Percentiles rank a stretch among this genome's conserved stretches.
Conservation (phyloP, 768 basidiomycete species). For the Boletus sensibilis region DNA sequence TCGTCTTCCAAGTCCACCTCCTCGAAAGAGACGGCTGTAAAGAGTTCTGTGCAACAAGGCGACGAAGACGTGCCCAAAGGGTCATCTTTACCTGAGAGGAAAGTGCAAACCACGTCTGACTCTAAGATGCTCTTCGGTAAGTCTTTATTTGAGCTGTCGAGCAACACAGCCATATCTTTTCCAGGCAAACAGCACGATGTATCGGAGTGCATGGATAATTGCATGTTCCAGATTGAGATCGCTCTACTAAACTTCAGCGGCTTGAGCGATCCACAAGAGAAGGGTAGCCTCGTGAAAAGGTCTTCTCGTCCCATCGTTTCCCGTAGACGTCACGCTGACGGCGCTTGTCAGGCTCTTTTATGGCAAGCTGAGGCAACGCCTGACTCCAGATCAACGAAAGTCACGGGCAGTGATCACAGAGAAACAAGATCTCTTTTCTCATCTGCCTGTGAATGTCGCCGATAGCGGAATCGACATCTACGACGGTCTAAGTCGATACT, state of each 20-base stretch:
- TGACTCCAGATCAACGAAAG: conserved; percentile 38
- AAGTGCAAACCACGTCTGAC: conserved; percentile 52
- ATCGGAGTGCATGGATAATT: conserved; percentile 98
- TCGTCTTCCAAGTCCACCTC: conserved; percentile 24
- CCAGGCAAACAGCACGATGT: conserved; percentile 96
- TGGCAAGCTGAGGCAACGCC: conserved; percentile 74
- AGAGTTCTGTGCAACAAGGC: conserved; percentile 21
- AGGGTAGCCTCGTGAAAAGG: conserved; percentile 86
- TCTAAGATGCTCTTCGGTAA: conserved; percentile 91
- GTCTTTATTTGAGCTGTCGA: conserved; percentile 18
- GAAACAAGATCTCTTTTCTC: conserved; percentile 91
- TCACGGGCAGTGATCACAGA: conserved; percentile 66
- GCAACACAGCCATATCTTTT: conserved; percentile 1
- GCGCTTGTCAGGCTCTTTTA: conserved; percentile 70
- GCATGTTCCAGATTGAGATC: conserved; percentile 97
- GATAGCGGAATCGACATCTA: conserved; percentile 90
- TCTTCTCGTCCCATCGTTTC: conserved; percentile 26
- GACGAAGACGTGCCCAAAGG: conserved; percentile 40
- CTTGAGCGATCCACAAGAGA: conserved; percentile 41
- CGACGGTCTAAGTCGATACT: conserved; percentile 89
- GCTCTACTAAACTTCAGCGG: conserved; percentile 74
- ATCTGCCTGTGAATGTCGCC: conserved; percentile 89
- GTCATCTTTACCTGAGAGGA: conserved; percentile 57
- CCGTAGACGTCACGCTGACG: conserved; percentile 1
- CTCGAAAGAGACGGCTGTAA: conserved; percentile 33